Evolutionary conservation across 805 yeast species (phyloP), one percentile per base, ranked within the genome.

Genomic region (Starmerella gropengiesseri): DNA sequence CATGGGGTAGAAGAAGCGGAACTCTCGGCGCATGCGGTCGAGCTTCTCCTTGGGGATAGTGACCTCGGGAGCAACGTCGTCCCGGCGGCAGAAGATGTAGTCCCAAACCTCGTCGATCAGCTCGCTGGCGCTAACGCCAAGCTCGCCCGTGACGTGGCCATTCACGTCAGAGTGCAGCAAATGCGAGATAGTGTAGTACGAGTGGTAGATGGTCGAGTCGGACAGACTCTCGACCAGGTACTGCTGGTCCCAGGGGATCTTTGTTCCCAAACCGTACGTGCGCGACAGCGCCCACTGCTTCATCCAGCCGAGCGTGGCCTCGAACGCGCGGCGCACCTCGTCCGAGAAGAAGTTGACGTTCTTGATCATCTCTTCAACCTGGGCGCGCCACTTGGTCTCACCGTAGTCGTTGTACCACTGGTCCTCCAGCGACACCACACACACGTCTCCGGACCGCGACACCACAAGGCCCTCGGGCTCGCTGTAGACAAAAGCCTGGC

Each of bases 341-440:
- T 78, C 69, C 41, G 79, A 71, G 69, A 74, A 89, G 9, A 87
- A 73, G 61, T 81, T 74, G 89, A 91, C 78, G 46, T 64, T 60
- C 36, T 70, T 71, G 48, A 91, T 71, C 61, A 94, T 81, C 55
- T 81, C 91, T 50, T 77, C 66, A 41, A 95, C 93, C 60, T 74
- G 75, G 13, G 69, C 64, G 60, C 81, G 83, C 98, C 98, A 91
- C 13, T 66, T 54, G 54, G 75, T 84, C 73, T 91, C 98, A 72
- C 98, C 98, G 58, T 91, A 91, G 62, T 91, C 96, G 56, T 84
- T 74, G 64, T 77, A 91, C 98, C 98, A 91, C 70, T 91, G 98
- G 66, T 91, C 97, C 67, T 93, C 97, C 40, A 91, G 74, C 5
- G 97, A 85, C 31, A 91, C 98, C 56, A 89, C 78, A 73, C 98